These are phyloP conservation scores for Zymoseptoria pseudotritici DNA, from an alignment of 2,329 filamentous ascomycete genomes.

Conservation along the genomic window DNA sequence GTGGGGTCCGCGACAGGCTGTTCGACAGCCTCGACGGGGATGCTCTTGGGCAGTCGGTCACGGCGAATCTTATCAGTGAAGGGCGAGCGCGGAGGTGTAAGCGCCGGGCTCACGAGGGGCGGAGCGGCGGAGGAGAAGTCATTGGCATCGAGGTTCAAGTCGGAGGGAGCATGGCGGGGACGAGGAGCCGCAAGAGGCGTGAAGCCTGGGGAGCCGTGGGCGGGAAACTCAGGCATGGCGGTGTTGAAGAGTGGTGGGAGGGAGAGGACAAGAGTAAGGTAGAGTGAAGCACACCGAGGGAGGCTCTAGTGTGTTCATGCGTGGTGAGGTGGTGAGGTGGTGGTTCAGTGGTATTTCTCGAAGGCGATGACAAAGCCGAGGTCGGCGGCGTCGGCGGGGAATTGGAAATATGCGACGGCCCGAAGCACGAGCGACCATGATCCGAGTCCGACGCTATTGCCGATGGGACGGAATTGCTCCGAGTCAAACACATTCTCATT, in stretches of 20 bases:
- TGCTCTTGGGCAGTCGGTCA: slow-evolving; percentile 35
- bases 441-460: neutral
- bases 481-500: neutral
- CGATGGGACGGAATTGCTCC: neutral
- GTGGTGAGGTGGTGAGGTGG: neutral
- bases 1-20: slow-evolving; percentile 30
- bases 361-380: neutral
- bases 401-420: neutral
- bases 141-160: slow-evolving; percentile 30
- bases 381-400: too few relatives aligned
- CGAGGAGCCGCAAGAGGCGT: slow-evolving; percentile 46
- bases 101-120: slow-evolving; percentile 42
- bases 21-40: slow-evolving; percentile 32
- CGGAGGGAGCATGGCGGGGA: slow-evolving; percentile 29
- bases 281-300: neutral
- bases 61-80: slow-evolving; percentile 24
- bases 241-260: neutral
- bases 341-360: neutral
- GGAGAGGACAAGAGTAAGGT: neutral
- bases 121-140: slow-evolving; percentile 29
- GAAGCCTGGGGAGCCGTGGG: slow-evolving; percentile 35
- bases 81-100: slow-evolving; percentile 31
- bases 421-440: neutral
- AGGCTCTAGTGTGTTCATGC: neutral
- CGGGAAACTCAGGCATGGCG: slow-evolving; percentile 49